These are phyloP conservation scores for Cyclanthera cordifolia DNA, from an alignment of 306 rosid genomes.

Conservation along the genomic window DNA sequence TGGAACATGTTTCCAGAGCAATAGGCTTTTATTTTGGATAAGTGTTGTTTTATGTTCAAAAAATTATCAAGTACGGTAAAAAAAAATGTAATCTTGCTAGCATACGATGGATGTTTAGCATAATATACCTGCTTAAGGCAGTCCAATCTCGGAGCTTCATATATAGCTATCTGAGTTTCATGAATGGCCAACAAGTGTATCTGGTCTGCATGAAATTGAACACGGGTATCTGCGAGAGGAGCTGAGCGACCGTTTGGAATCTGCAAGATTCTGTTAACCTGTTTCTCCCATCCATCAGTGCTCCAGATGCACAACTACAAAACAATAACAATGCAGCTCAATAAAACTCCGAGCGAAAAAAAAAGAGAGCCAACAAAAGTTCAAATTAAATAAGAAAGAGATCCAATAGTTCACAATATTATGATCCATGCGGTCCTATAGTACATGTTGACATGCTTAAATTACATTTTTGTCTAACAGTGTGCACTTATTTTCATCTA, in stretches of 20 bases:
- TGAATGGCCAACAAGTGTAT: conserved; percentile 77
- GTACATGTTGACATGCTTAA: not conserved
- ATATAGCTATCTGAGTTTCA: conserved; percentile 90
- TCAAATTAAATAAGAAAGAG: not conserved
- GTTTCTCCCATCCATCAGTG: conserved; percentile 95
- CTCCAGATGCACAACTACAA: conserved; percentile 92
- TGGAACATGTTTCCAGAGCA: no score
- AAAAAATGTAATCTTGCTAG: not conserved
- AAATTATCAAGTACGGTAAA: no score
- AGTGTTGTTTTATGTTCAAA: no score
- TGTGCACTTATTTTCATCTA: not conserved
- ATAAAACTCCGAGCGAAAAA: not conserved
- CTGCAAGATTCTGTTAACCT: conserved; percentile 57
- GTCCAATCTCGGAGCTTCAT: conserved; percentile 81
- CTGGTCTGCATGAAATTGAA: conserved; percentile 91
- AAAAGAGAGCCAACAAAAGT: not conserved
- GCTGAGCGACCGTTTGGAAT: conserved; percentile 58
- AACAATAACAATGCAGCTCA: conserved; percentile 7
- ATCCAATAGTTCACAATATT: not conserved
- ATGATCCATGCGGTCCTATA: not conserved
- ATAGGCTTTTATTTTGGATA: no score
- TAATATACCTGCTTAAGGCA: conserved; percentile 76
- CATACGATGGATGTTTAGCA: not conserved
- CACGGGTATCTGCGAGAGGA: conserved; percentile 78
- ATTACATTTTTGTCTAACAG: not conserved